phyloP scores from a whole-genome alignment of 106 monocot genomes.

The Cymbidium sinense region DNA sequence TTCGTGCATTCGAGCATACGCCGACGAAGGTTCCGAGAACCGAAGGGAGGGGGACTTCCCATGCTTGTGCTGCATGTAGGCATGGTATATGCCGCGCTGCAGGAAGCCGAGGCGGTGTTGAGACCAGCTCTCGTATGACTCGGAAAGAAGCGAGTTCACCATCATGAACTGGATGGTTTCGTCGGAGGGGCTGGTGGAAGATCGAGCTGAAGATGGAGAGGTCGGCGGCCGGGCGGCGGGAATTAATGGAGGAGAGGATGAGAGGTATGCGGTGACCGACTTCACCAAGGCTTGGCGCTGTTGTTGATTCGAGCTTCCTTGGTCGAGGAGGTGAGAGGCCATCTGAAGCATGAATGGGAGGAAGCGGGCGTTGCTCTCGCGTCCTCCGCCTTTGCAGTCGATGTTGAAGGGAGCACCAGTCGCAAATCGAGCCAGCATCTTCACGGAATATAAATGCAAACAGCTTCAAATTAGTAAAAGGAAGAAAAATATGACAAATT shows the following conservation, averaged over 20 bases:
- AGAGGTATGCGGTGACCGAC: slow-evolving; percentile 49
- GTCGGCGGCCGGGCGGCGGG: slow-evolving; percentile 21
- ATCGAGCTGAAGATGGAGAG: slow-evolving; percentile 17
- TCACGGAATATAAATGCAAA: background rate
- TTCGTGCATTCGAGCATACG: slow-evolving; percentile 3
- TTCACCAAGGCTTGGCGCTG: slow-evolving; percentile 62
- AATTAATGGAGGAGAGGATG: slow-evolving; percentile 18
- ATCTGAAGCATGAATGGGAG: slow-evolving; percentile 97
- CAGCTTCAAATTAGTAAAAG: background rate
- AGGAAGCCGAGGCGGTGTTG: slow-evolving; percentile 63
- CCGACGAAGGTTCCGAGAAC: slow-evolving; percentile 14
- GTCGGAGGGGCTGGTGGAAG: slow-evolving; percentile 27
- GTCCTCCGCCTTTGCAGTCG: slow-evolving; percentile 85
- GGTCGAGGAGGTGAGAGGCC: slow-evolving; percentile 79
- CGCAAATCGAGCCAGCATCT: slow-evolving; percentile 98
- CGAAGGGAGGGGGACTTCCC: slow-evolving; percentile 39
- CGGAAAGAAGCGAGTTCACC: slow-evolving; percentile 88
- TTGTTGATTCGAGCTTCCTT: slow-evolving; percentile 52
- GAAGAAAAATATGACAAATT: background rate
- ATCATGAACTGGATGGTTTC: slow-evolving; percentile 99
- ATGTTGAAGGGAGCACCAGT: slow-evolving; percentile 77
- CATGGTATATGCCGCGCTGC: slow-evolving; percentile 82
- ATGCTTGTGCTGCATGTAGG: slow-evolving; percentile 76
- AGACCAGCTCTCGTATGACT: slow-evolving; percentile 80
- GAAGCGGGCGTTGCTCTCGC: slow-evolving; percentile 81